Base-by-base conservation (phyloP, 345 rosid genomes). In the Kernera saxatilis region DNA sequence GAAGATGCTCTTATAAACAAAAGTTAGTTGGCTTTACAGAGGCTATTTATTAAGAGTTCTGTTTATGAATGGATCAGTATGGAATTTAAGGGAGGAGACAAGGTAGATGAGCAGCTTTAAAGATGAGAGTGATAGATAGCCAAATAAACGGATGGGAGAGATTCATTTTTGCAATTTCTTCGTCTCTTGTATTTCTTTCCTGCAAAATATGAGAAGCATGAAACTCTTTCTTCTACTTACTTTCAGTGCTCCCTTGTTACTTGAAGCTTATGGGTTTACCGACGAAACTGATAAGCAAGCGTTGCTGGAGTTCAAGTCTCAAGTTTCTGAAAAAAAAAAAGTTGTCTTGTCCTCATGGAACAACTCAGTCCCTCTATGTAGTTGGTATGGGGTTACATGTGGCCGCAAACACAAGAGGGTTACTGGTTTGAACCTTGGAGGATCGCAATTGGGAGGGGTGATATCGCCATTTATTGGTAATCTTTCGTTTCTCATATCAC, bases 271-370 rank as follows among this genome's bases (percentile, higher is more conserved):
- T 3, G 0, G 3, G 1, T 22, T 36, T 5, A 50, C 35, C 1
- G 46, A 69, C 5, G 45, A 56, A 17, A 56, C 65, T 4, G 73
- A 69, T 30, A 29, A 2, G 40, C 46, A 55, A 19, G 44, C 74
- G 0, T 45, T 69, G 66, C 3, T 57, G 2, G 39, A 39, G 10
- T 69, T 69, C 37, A 69, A 69, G 46, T 41, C 45, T 22, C 33
- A 69, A 1, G 18, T 69, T 3, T 32, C 57, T 6, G 18, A 44
- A 4, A 50, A 23, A 7, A 62, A 66, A n/a, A 45, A 35, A 33
- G 74, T 2, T 3, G 37, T 26, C 2, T 23, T 66, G 51, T 29
- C 41, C 56, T 75, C 76, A 0, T 79, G 82, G 82, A 79, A 79
- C 30, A 29, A 46, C 17, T 65, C 82, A 14, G 19, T 6, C 15